Evolutionary conservation across 148 eudicot species (phyloP), one percentile per base, ranked within the genome.

Genomic region (Camellia japonica): DNA sequence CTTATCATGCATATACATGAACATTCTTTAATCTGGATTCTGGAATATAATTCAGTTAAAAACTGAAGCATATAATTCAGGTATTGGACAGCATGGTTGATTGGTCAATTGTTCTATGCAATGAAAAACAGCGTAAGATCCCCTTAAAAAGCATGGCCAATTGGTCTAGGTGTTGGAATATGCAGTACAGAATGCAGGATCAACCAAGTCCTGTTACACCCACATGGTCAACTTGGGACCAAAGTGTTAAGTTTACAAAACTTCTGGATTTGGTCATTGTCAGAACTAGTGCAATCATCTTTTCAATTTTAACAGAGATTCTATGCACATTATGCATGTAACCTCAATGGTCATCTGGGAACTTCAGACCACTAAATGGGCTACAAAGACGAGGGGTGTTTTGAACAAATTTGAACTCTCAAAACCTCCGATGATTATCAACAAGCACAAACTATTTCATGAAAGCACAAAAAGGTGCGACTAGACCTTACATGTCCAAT

Each of bases 401-500:
- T 30, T 30, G 38, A 18, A 47, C 5, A 6, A 18, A n/a, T 20
- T 2, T 49, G 6, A 51, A 20, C 14, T 71, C 13, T 47, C 12
- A n/a, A 71, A 47, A 71, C 41, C 20, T 51, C 58, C 42, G 0
- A 71, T 18, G 59, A 71, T 43, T 13, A 15, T 72, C 16, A 72
- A 12, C 75, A 72, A 10, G 75, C 38, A 54, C 3, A 51, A 51
- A 72, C 75, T 10, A n/a, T 18, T 72, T 70, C 14, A 30, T 11
- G 61, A 44, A 71, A 15, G 18, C 18, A 52, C 20, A 74, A 46
- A 46, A 15, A 56, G 13, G 42, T 15, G 43, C 66, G 23, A 30
- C 51, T 47, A 47, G 6, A 47, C 23, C 89, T 80, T 66, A 94
- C 98, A 95, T 94, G 98, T 78, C 98, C 98, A 77, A 94, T 74